Evolutionary conservation across 768 basidiomycete genomes (phyloP), one percentile per base, ranked within the genome.

Genomic region (Collybiopsis luxurians): DNA sequence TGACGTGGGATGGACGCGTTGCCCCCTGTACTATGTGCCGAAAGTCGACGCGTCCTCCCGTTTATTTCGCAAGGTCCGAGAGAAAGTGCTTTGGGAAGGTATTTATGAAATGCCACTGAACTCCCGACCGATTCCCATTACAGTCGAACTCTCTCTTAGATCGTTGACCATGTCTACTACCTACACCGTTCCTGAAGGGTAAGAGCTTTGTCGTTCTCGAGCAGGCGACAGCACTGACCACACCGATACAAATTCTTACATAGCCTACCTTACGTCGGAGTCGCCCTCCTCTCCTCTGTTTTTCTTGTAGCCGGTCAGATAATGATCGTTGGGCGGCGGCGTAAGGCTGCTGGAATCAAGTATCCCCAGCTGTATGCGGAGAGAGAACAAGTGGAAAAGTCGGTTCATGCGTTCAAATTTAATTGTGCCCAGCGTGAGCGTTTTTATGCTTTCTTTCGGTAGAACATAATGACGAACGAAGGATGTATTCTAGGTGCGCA

Each of bases 351-450:
- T 17, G 62, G 66, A 5, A 71, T 83, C 47, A 55, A 60, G 0
- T 82, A 81, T 60, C 82, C 82, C 10, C 79, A 78, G 54, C 24
- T 77, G 36, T 83, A 83, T 59, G 81, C 81, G 0, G 80, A 81
- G 31, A 72, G 78, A 58, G 72, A 73, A 1, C 69, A 80, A 52
- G 72, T 63, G 6, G 74, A 70, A 30, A 66, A 67, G 4, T 75
- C 66, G 19, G 58, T 65, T 27, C 69, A 66, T 23, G 82, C 80
- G 0, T 26, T 66, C 43, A 53, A 67, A 42, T 81, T 80, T 68
- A 81, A 81, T 66, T 81, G 81, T 64, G 65, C 67, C n/a, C 81
- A 81, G 55, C 75, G 80, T 81, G 56, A 13, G 9, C 11, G 15
- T 26, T 13, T 54, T 42, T 31, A 27, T 2, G 43, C 11, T 56